Conservation (phyloP, 257 asterid genomes). For the Asclepias syriaca region DNA sequence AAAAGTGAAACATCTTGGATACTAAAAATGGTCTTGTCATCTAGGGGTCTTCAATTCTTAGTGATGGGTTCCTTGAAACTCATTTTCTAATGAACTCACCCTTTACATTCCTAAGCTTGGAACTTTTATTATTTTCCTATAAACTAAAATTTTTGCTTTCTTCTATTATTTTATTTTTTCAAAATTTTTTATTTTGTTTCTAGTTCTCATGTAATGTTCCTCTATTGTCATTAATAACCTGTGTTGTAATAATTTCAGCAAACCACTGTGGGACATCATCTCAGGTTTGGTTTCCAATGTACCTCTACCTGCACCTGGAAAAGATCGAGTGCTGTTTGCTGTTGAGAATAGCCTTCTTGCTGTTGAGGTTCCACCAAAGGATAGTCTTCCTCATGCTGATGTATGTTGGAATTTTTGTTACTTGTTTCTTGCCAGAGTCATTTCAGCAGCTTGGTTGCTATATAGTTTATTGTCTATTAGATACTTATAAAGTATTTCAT, state of each 20-base stretch:
- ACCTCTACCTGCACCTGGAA: constrained; percentile 94
- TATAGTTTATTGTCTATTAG: background rate
- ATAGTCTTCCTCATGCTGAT: constrained; percentile 95
- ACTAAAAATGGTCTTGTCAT: background rate
- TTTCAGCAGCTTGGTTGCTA: background rate
- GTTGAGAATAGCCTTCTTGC: constrained; percentile 81
- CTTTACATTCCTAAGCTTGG: background rate
- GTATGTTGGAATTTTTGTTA: constrained; percentile 40
- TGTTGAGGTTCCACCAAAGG: constrained; percentile 87
- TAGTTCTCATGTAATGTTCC: constrained; percentile 5
- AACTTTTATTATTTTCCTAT: background rate
- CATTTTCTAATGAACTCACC: background rate
- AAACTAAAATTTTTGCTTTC: background rate
- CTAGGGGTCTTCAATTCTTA: background rate
- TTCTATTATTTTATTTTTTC: background rate
- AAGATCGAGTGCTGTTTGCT: constrained; percentile 74
- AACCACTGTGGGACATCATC: constrained; percentile 87
- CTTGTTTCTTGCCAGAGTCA: constrained; percentile 9
- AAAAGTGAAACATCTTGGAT: background rate
- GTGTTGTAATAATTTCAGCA: constrained; percentile 61
- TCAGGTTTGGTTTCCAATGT: constrained; percentile 69
- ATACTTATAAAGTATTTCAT: constrained; percentile 16
- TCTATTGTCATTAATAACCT: constrained; percentile 22
- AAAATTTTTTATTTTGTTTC: background rate
- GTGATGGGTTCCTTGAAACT: background rate